Conservation (phyloP, 768 basidiomycete species). For the Tylopilus vinaceipallidus region DNA sequence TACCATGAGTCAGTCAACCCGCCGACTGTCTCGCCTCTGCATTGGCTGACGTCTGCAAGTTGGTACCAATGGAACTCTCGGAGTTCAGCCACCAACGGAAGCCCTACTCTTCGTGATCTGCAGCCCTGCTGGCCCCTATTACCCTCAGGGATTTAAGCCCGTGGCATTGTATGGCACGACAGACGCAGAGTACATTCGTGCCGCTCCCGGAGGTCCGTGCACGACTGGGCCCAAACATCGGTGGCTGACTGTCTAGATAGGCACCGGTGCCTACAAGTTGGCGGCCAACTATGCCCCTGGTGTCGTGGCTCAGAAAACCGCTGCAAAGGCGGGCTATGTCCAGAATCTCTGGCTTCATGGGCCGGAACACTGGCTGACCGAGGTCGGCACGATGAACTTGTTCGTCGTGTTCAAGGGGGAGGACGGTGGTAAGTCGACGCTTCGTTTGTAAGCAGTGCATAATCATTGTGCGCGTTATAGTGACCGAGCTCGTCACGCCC, state of each 20-base stretch:
- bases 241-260: no score
- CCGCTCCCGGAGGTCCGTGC: conserved; percentile 74
- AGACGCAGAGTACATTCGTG: conserved; percentile 64
- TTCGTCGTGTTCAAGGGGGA: conserved; percentile 76
- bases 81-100: conserved; percentile 59
- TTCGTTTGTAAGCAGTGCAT: not conserved
- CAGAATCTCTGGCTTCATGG: conserved; percentile 93
- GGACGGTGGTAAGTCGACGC: conserved; percentile 52
- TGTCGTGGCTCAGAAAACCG: conserved; percentile 79
- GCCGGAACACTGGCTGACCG: conserved; percentile 48
- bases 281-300: conserved; percentile 89
- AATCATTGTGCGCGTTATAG: conserved; percentile 24
- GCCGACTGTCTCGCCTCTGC: not conserved
- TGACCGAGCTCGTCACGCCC: conserved; percentile 61
- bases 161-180: conserved; percentile 84
- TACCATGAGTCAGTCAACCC: conserved; percentile 54
- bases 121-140: conserved; percentile 74
- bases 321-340: conserved; percentile 72
- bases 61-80: conserved; percentile 54
- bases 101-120: conserved; percentile 68
- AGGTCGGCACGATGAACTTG: conserved; percentile 92
- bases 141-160: conserved; percentile 85
- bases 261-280: conserved; percentile 85
- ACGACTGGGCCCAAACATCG: no score
- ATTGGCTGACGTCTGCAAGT: conserved; percentile 43